Base-by-base conservation (phyloP, 495 filamentous ascomycete species). In the Astrocystis sublimbata region DNA sequence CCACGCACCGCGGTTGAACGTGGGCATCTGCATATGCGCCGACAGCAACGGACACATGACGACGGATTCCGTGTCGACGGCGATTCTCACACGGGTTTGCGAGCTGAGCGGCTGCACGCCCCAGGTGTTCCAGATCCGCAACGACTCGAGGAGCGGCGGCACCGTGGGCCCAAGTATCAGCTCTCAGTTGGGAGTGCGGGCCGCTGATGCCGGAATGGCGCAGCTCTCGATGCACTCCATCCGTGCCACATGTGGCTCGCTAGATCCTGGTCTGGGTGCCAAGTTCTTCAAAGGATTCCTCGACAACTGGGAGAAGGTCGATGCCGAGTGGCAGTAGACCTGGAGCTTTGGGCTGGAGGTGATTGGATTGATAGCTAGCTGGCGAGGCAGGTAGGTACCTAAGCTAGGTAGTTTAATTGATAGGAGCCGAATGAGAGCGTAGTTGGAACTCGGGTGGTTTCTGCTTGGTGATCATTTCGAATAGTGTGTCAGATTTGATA, bases 171-270 rank as follows among this genome's bases (percentile, higher is more conserved):
- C 94, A 1, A 93, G 96, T 89, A 81, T 96, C 42, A 90, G 86
- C 62, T 79, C 84, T 13, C 85, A 81, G 10, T 92, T 92, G 75
- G 94, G 94, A 28, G 85, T 96, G 71, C 79, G 92, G 46, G 88
- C 92, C 1, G 87, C 94, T 60, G 94, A 98, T 72, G 92, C 91
- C 1, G 94, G 94, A 24, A 88, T 97, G 60, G 88, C 92, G 23
- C 94, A 98, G 75, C 78, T 97, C 61, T 92, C 88, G 66, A 98
- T 98, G 94, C 94, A 98, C 72, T 88, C 83, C 63, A 93, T 98
- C 62, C 86, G 94, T 23, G 94, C 94, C 6, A 97, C 93, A 9
- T 96, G 89, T 9, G 94, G 94, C 4, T 84, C 82, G 41, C 67
- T 91, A 62, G 94, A 98, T 73, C 94, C 94, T 0, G 94, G 94